These are phyloP conservation scores for Kwoniella dendrophila DNA, from an alignment of 768 basidiomycete species.

Conservation along the genomic window DNA sequence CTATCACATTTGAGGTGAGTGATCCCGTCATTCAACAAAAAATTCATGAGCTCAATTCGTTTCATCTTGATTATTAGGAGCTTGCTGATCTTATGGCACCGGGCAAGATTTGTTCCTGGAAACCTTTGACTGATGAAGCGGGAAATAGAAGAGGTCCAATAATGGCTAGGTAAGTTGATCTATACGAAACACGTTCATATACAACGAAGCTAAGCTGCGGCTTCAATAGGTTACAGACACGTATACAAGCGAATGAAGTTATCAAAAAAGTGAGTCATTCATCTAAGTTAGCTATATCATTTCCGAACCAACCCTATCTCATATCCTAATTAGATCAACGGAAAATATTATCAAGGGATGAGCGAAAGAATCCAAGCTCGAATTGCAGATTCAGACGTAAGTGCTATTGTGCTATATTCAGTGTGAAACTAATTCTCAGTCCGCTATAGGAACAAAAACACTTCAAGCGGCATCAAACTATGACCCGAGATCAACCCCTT, in stretches of 20 bases:
- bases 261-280: conserved; percentile 36
- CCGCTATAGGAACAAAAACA: conserved; percentile 25
- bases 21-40: neutral
- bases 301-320: neutral
- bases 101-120: conserved; percentile 31
- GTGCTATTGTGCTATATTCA: conserved; percentile 2
- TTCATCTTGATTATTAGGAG: conserved; percentile 11
- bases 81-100: conserved; percentile 15
- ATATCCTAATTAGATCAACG: conserved; percentile 28
- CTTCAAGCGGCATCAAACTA: conserved; percentile 20
- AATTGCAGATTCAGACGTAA: conserved; percentile 44
- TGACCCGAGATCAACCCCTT: conserved; percentile 10
- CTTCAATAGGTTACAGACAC: conserved; percentile 29
- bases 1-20: conserved; percentile 31
- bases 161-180: conserved; percentile 30
- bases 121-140: conserved; percentile 30
- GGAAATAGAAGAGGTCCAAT: conserved; percentile 37
- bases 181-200: neutral
- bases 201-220: neutral
- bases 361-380: conserved; percentile 34
- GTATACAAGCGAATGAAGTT: conserved; percentile 37
- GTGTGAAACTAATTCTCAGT: neutral
- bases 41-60: neutral
- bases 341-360: conserved; percentile 24
- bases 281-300: neutral